Base-by-base conservation (phyloP, 75 land plant genomes). In the Gnetum montanum region DNA sequence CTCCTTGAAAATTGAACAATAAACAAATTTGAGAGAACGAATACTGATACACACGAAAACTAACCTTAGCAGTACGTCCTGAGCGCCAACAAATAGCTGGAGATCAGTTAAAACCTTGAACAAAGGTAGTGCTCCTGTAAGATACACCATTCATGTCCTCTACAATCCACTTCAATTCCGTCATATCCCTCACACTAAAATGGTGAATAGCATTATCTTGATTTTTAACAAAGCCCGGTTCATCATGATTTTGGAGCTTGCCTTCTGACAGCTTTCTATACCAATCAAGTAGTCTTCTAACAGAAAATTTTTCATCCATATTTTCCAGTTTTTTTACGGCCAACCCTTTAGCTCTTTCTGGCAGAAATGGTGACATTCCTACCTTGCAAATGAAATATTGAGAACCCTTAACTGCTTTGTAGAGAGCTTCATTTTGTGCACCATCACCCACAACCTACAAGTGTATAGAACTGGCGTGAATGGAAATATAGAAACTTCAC, bases 141-240 rank as follows among this genome's bases (percentile, higher is more conserved):
- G 72, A 65, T 15, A 70, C 71, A 11, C 72, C 72, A 66, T 70
- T 70, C 60, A 70, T 45, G 30, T 70, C 72, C 62, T 70, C 72
- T 35, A 70, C 58, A 15, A 70, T 70, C 72, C 72, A 70, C 43
- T 70, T 70, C 45, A 70, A 52, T 31, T 70, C 72, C 19, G 71
- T 59, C 72, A 70, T 65, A 31, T 70, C 72, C 3, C 49, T 54
- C n/a, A 70, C 71, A 8, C 48, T 49, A 29, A 65, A 70, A 34
- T 70, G 70, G 41, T n/a, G n/a, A n/a, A 70, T 62, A 57, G 37
- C 20, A 27, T 54, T 12, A 66, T 66, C 29, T 35, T 54, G 27
- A 28, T 34, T 31, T 19, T 22, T 31, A 40, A 6, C 20, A 30
- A 27, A 11, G 23, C 63, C 22, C 16, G 45, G 16, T 15, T 23